Conservation (phyloP, 23 red algal genomes). For the Gracilaria domingensis region DNA sequence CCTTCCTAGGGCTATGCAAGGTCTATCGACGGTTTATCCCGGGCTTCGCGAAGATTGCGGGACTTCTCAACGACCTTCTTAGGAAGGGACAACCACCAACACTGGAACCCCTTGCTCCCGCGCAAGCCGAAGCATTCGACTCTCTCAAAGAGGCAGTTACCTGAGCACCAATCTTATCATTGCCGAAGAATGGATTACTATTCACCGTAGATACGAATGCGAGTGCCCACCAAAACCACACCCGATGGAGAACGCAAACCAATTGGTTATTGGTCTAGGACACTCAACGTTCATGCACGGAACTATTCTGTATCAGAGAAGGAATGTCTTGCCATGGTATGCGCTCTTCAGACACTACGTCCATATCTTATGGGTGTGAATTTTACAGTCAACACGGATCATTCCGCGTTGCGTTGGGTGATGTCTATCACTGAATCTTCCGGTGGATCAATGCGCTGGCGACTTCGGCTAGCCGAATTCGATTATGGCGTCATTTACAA, state of each 20-base stretch:
- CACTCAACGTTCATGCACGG: not conserved
- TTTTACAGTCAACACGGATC: conserved; percentile 45
- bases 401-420: not conserved
- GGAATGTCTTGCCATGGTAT: conserved; percentile 36
- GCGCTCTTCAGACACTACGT: conserved; percentile 2
- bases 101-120: conserved; percentile 13
- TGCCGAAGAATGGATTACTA: conserved; percentile 3
- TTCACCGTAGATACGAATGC: conserved; percentile 5
- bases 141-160: conserved; percentile 13
- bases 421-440: too few species aligned
- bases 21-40: conserved; percentile 5
- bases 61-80: not conserved
- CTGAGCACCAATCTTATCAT: conserved; percentile 9
- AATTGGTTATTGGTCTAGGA: conserved; percentile 7
- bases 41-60: not conserved
- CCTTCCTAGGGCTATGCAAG: not conserved
- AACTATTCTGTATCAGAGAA: conserved; percentile 35
- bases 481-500: too few species aligned
- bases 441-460: too few species aligned
- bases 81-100: not conserved
- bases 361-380: conserved; percentile 9
- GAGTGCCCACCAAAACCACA: conserved; percentile 27
- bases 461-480: too few species aligned
- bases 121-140: conserved; percentile 28
- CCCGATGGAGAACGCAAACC: conserved; percentile 27